Conservation (phyloP, 2,329 filamentous ascomycete genomes). For the Karstenula rhodostoma region DNA sequence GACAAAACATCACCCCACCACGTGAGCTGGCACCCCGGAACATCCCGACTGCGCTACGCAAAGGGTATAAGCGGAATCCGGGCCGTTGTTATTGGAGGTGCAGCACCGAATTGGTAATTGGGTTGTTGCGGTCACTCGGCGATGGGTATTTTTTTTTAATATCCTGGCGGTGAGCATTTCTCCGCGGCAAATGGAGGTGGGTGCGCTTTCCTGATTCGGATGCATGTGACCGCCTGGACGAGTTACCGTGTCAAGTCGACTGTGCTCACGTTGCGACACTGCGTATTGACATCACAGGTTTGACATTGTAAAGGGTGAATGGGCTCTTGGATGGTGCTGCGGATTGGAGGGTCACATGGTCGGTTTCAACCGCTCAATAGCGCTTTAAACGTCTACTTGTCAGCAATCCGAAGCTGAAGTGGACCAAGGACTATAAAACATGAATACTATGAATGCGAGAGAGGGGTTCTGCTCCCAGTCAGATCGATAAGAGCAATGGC, state of each 20-base stretch:
- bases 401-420: not conserved
- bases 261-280: too few species aligned
- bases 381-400: not conserved
- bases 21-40: slow-evolving; percentile 1
- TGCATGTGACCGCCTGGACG: not conserved
- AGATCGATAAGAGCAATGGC: too few species aligned
- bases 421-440: not conserved
- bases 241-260: not conserved
- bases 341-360: not conserved
- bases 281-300: too few species aligned
- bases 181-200: slow-evolving; percentile 15
- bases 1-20: slow-evolving; percentile 11
- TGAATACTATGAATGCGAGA: too few species aligned
- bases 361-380: not conserved
- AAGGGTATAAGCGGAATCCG: slow-evolving; percentile 2
- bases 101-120: not conserved
- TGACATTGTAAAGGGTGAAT: too few species aligned
- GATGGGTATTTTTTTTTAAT: slow-evolving; percentile 10
- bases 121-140: slow-evolving; percentile 6
- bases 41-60: slow-evolving; percentile 1
- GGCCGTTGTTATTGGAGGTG: not conserved
- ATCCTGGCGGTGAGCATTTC: slow-evolving; percentile 7
- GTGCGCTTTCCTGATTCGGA: not conserved
- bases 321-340: not conserved
- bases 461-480: not conserved